These are phyloP conservation scores for Penicillium sp. DNA, from an alignment of 2,329 filamentous ascomycete genomes.

Conservation along the genomic window DNA sequence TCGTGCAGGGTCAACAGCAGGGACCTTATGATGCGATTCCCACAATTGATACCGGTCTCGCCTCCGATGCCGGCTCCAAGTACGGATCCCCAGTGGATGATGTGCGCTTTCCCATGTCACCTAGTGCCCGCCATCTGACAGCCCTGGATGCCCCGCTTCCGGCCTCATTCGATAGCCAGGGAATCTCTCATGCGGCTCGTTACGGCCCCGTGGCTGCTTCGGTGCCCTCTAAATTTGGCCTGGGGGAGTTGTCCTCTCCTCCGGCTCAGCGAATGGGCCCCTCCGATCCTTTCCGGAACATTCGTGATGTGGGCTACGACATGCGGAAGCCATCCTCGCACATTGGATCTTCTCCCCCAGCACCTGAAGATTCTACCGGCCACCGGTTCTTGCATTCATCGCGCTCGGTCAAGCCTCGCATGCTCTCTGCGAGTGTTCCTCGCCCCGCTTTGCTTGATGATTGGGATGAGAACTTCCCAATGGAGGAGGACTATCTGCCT, in stretches of 20 bases:
- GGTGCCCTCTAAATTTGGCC: slow-evolving; percentile 85
- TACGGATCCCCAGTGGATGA: slow-evolving; percentile 86
- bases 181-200: slow-evolving; percentile 86
- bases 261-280: slow-evolving; percentile 71
- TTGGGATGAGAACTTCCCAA: slow-evolving; percentile 70
- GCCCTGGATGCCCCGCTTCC: slow-evolving; percentile 90
- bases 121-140: slow-evolving; percentile 73
- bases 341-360: slow-evolving; percentile 62
- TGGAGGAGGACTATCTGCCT: slow-evolving; percentile 88
- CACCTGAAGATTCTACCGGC: slow-evolving; percentile 68
- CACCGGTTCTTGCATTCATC: slow-evolving; percentile 67
- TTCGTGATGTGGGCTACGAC: slow-evolving; percentile 72
- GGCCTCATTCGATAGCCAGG: slow-evolving; percentile 94
- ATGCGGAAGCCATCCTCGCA: slow-evolving; percentile 61
- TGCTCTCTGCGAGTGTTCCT: slow-evolving; percentile 65
- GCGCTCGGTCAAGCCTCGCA: slow-evolving; percentile 62
- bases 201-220: slow-evolving; percentile 91
- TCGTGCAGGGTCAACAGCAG: slow-evolving; percentile 49
- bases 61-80: slow-evolving; percentile 61
- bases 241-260: slow-evolving; percentile 73
- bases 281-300: slow-evolving; percentile 63
- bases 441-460: slow-evolving; percentile 58
- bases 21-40: slow-evolving; percentile 55
- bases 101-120: slow-evolving; percentile 77
- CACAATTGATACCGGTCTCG: slow-evolving; percentile 62